Percentiles rank a stretch among this genome's conserved stretches.
Evolutionary conservation across 2,329 filamentous ascomycete species (phyloP).

Genomic region (Aschersonia sp.): DNA sequence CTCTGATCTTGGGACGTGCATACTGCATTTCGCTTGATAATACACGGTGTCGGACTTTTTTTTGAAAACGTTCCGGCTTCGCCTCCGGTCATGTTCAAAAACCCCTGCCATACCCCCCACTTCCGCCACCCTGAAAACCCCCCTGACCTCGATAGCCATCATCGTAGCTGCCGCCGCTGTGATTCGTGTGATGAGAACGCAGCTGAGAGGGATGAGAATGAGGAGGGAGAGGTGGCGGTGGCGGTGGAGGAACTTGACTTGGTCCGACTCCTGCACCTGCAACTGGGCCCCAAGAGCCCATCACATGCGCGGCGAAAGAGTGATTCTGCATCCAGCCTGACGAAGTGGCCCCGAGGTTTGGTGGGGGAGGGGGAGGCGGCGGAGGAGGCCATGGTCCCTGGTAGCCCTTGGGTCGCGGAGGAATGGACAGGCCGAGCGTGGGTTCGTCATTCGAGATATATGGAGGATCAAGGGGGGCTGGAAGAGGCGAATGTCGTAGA

Average conservation of each 20-base stretch:
- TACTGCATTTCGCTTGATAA: too few species aligned
- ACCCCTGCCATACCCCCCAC: slow-evolving; percentile 1
- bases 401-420: slow-evolving; percentile 23
- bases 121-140: slow-evolving; percentile 5
- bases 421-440: slow-evolving; percentile 4
- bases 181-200: slow-evolving; percentile 10
- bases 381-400: slow-evolving; percentile 26
- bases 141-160: slow-evolving; percentile 12
- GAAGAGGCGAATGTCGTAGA: not conserved
- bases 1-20: too few species aligned
- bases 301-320: slow-evolving; percentile 12
- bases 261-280: too few species aligned
- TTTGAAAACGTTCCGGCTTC: not conserved
- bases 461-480: not conserved
- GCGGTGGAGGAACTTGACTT: slow-evolving; percentile 9
- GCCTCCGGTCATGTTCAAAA: not conserved
- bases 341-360: slow-evolving; percentile 7
- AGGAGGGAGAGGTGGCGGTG: slow-evolving; percentile 5
- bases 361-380: slow-evolving; percentile 12
- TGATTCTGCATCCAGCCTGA: slow-evolving; percentile 15
- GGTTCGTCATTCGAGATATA: slow-evolving; percentile 1
- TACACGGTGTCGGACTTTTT: not conserved
- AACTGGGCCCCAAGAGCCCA: slow-evolving; percentile 11
- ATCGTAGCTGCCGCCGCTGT: slow-evolving; percentile 14
- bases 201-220: not conserved